Percentiles rank a stretch among this genome's conserved stretches.
Evolutionary conservation across 148 eudicot genomes (phyloP).

Genomic region (Rhododendron mucronatum): DNA sequence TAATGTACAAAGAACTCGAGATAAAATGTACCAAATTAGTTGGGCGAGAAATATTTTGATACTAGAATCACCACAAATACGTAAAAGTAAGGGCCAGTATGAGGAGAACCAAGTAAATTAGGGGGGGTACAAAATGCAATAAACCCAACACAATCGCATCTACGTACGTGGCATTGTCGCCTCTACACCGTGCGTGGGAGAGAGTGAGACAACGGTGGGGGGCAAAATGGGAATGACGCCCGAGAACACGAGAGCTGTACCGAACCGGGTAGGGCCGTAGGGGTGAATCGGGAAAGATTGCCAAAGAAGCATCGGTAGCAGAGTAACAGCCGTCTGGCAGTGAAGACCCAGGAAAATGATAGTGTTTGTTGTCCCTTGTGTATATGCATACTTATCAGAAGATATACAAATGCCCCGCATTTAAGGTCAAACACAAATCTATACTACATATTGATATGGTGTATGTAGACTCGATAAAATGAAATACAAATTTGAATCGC

Average conservation of each 20-base stretch:
- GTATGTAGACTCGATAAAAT: too few relatives aligned
- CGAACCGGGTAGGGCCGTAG: neutral
- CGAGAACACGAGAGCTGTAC: neutral
- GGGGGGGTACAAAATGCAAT: neutral
- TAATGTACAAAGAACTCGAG: neutral
- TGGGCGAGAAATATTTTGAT: neutral
- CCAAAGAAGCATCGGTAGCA: neutral
- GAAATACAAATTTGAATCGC: too few relatives aligned
- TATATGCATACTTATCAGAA: neutral
- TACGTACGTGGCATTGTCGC: neutral
- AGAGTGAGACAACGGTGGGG: neutral
- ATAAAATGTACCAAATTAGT: neutral
- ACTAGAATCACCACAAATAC: neutral
- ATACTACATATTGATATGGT: too few relatives aligned
- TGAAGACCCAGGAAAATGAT: constrained; percentile 30
- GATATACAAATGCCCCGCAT: too few relatives aligned
- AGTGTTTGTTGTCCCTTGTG: constrained; percentile 18
- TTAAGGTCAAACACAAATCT: too few relatives aligned
- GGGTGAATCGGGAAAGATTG: constrained; percentile 22
- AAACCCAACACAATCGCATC: neutral
- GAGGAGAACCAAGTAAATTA: neutral
- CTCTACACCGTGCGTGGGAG: neutral
- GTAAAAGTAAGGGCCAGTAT: neutral
- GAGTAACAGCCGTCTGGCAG: constrained; percentile 14
- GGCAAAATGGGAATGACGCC: constrained; percentile 6